Evolutionary conservation across 1,284 basidiomycete genomes (phyloP).

Genomic region (Ganoderma sp.): DNA sequence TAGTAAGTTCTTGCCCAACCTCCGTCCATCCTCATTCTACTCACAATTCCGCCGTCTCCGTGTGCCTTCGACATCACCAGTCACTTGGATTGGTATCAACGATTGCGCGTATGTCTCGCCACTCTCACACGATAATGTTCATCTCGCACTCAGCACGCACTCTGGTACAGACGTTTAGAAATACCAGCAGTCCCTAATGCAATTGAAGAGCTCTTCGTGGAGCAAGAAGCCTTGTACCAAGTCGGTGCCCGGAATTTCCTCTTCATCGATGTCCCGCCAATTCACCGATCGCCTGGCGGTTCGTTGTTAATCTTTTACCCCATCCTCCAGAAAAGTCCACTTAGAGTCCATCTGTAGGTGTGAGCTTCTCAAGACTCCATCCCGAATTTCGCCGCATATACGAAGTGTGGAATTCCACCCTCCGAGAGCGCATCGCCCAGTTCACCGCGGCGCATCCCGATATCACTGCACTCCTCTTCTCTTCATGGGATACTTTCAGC

Average conservation of each 20-base stretch:
- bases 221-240: conserved; percentile 55
- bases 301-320: conserved; percentile 20
- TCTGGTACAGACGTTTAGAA: conserved; percentile 17
- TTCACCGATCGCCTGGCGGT: conserved; percentile 56
- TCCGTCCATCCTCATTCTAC: not conserved
- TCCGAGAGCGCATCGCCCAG: conserved; percentile 40
- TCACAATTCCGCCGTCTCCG: not conserved
- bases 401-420: conserved; percentile 52
- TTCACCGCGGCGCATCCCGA: conserved; percentile 52
- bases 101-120: conserved; percentile 55
- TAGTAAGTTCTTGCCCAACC: conserved; percentile 41
- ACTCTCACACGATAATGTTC: not conserved
- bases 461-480: conserved; percentile 54
- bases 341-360: conserved; percentile 8
- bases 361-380: conserved; percentile 13
- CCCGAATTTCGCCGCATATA: conserved; percentile 28
- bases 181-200: conserved; percentile 19
- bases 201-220: conserved; percentile 45
- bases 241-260: conserved; percentile 66
- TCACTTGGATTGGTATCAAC: conserved; percentile 71
- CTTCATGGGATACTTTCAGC: conserved; percentile 54
- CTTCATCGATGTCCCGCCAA: conserved; percentile 66
- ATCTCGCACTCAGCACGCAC: not conserved
- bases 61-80: conserved; percentile 39
- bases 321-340: no score